Conservation (phyloP, 768 basidiomycete genomes). For the Suillus cothurnatus region DNA sequence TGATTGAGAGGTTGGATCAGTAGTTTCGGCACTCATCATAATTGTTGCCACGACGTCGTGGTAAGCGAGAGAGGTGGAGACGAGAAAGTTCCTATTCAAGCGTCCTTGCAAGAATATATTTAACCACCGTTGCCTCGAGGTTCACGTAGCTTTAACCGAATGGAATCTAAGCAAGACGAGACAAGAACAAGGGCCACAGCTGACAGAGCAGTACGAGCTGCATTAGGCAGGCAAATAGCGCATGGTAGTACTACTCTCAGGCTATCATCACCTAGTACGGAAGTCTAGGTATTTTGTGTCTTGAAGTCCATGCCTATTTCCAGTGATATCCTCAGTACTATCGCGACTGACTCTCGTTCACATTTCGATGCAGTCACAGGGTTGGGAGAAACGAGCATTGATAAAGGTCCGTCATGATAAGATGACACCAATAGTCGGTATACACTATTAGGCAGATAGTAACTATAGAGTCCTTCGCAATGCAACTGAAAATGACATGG, state of each 20-base stretch:
- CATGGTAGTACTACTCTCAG: neutral
- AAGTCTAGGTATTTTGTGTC: neutral
- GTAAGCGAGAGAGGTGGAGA: neutral
- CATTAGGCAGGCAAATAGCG: constrained; percentile 2
- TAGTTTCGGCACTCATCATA: neutral
- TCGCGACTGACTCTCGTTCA: neutral
- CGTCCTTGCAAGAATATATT: neutral
- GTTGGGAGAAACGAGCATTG: neutral
- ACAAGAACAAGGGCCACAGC: neutral
- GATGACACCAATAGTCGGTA: neutral
- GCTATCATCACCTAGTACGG: neutral
- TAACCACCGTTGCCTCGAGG: neutral
- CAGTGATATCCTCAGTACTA: neutral
- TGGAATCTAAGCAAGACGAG: neutral
- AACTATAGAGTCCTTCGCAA: neutral
- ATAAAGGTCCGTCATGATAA: neutral
- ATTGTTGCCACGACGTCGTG: neutral
- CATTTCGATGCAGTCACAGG: neutral
- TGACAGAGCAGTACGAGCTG: neutral
- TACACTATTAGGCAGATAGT: neutral
- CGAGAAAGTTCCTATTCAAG: neutral
- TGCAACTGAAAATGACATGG: neutral
- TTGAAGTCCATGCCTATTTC: neutral
- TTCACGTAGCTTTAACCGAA: neutral
- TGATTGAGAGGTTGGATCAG: constrained; percentile 75